A percentile compares a stretch with the other conserved stretches of the same genome.
Conservation (phyloP, 148 eudicot species). For the Gaultheria prostrata region DNA sequence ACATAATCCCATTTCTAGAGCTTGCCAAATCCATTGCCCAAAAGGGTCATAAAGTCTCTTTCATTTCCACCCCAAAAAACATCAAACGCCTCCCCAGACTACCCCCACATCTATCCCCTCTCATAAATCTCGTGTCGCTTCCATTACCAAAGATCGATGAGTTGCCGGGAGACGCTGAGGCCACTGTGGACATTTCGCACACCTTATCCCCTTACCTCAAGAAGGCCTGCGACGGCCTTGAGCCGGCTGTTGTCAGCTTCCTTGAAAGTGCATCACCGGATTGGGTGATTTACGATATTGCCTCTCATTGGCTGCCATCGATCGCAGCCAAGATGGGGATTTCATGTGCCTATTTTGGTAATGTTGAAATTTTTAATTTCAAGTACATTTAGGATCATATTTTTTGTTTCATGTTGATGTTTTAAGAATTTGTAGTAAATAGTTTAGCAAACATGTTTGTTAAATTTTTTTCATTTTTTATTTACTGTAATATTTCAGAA, state of each 20-base stretch:
- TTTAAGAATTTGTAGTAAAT: neutral
- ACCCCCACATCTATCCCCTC: conserved; percentile 15
- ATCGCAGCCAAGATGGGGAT: conserved; percentile 18
- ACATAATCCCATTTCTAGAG: conserved; percentile 29
- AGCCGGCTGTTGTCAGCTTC: conserved; percentile 14
- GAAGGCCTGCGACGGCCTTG: conserved; percentile 31
- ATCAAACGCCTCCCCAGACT: conserved; percentile 31
- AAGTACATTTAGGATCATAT: too few species aligned
- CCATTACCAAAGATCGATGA: conserved; percentile 18
- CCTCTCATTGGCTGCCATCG: conserved; percentile 22
- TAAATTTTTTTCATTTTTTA: too few species aligned
- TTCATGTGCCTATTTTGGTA: conserved; percentile 15
- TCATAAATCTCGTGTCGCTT: conserved; percentile 17
- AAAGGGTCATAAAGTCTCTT: conserved; percentile 30
- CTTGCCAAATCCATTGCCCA: conserved; percentile 29
- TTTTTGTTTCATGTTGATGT: neutral
- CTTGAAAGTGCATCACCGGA: conserved; percentile 21
- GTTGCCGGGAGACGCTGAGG: conserved; percentile 27
- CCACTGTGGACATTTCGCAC: conserved; percentile 25
- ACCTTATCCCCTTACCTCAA: conserved; percentile 20
- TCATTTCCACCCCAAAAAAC: conserved; percentile 38
- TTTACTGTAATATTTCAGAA: too few species aligned
- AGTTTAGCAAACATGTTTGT: neutral
- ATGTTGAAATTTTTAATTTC: neutral
- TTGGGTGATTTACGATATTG: conserved; percentile 35